These are phyloP conservation scores for Moesziomyces antarcticus DNA, from an alignment of 1,284 basidiomycete species.

Conservation along the genomic window DNA sequence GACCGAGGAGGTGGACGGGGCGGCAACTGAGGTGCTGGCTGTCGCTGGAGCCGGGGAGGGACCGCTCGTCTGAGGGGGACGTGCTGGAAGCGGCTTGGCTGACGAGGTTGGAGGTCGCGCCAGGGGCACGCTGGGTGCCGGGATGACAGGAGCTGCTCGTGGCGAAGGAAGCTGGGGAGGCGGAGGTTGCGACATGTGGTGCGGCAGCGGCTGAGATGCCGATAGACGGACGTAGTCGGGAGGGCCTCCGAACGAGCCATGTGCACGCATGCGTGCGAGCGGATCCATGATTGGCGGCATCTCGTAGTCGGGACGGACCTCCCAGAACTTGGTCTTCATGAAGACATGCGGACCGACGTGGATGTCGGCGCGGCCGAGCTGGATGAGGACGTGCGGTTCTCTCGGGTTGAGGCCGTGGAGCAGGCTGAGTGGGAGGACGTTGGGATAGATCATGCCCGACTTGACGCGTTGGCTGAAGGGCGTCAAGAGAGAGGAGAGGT, in stretches of 20 bases:
- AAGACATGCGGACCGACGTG: conserved; percentile 61
- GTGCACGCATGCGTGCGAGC: conserved; percentile 20
- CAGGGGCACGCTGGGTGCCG: conserved; percentile 23
- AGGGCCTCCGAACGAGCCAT: conserved; percentile 13
- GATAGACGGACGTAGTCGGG: conserved; percentile 14
- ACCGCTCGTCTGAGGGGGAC: conserved; percentile 11
- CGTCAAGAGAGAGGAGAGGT: conserved; percentile 62
- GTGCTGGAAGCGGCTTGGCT: conserved; percentile 8
- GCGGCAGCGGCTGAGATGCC: conserved; percentile 17
- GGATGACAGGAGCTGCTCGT: conserved; percentile 15
- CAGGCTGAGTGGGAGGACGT: conserved; percentile 50
- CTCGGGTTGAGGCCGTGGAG: conserved; percentile 56
- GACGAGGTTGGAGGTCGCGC: conserved; percentile 18
- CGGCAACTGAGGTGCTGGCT: conserved; percentile 1
- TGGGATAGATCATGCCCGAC: conserved; percentile 53
- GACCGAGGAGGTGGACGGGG: not conserved
- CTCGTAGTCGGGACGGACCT: conserved; percentile 53
- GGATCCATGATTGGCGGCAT: conserved; percentile 22
- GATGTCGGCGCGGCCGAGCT: conserved; percentile 60
- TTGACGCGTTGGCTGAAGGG: conserved; percentile 58
- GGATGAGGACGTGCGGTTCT: conserved; percentile 53
- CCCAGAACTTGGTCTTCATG: conserved; percentile 61
- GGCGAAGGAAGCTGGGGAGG: conserved; percentile 30
- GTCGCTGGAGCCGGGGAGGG: not conserved
- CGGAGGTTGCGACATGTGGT: conserved; percentile 27